Percentiles rank a stretch among this genome's conserved stretches.
phyloP scores from a whole-genome alignment of 768 basidiomycete species.

The Termitomyces sp. region DNA sequence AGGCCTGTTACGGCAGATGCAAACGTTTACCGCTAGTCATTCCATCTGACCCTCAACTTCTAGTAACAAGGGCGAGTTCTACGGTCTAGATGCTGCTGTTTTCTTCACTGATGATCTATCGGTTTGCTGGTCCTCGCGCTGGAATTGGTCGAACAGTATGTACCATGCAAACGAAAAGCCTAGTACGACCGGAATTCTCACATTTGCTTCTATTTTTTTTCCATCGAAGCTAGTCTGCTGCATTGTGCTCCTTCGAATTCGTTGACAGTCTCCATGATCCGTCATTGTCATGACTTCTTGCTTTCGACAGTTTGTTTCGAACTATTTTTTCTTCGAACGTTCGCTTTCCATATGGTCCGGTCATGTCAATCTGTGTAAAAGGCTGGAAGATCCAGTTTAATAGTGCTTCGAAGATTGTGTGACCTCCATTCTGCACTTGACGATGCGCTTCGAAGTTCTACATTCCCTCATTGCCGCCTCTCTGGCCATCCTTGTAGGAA shows the following conservation, averaged over 20 bases:
- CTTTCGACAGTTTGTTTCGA: neutral
- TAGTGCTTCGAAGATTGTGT: neutral
- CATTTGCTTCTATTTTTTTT: neutral
- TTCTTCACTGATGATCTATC: neutral
- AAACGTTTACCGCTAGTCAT: neutral
- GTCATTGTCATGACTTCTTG: neutral
- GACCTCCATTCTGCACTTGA: neutral
- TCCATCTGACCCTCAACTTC: neutral
- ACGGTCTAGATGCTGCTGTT: neutral
- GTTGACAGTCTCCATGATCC: neutral
- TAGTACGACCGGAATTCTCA: neutral
- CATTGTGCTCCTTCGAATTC: neutral
- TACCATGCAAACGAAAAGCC: neutral
- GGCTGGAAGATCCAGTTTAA: neutral
- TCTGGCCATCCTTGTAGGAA: neutral
- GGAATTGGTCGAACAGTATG: neutral
- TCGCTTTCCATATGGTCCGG: conserved; percentile 2
- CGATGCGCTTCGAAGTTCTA: conserved; percentile 1
- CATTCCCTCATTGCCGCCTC: neutral
- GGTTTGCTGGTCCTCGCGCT: neutral
- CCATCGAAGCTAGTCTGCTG: neutral
- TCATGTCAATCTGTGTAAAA: neutral
- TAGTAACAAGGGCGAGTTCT: neutral
- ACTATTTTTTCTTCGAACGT: conserved; percentile 1
- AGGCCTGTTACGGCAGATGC: neutral